These are phyloP conservation scores for Hydnum rufescens DNA, from an alignment of 768 basidiomycete species.

Conservation along the genomic window DNA sequence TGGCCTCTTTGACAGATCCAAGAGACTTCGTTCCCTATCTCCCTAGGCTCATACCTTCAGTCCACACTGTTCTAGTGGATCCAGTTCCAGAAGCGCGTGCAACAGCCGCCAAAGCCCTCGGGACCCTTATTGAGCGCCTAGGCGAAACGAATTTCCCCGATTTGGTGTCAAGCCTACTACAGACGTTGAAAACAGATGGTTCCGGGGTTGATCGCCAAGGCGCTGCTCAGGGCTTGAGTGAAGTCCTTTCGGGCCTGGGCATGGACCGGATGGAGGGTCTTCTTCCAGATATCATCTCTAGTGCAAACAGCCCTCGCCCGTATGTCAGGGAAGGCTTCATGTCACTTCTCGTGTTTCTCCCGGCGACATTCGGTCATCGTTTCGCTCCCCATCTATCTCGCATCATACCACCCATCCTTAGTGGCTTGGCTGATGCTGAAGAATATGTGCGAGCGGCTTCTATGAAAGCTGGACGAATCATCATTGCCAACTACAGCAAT, in stretches of 20 bases:
- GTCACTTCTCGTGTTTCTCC: constrained; percentile 86
- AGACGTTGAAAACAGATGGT: constrained; percentile 78
- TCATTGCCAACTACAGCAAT: constrained; percentile 81
- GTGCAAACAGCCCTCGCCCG: constrained; percentile 71
- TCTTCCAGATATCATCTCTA: constrained; percentile 81
- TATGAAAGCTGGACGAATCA: constrained; percentile 97
- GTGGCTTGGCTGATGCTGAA: constrained; percentile 78
- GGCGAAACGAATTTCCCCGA: constrained; percentile 93
- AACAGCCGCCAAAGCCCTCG: constrained; percentile 90
- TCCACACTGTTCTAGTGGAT: constrained; percentile 83
- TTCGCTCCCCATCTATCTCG: constrained; percentile 93
- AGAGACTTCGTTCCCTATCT: constrained; percentile 93
- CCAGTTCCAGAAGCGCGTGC: constrained; percentile 96
- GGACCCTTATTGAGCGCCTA: constrained; percentile 87
- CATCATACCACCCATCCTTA: constrained; percentile 82
- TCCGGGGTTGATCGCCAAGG: constrained; percentile 95
- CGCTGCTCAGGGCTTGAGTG: constrained; percentile 90
- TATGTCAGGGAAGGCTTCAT: constrained; percentile 97
- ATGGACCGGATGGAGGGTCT: constrained; percentile 92
- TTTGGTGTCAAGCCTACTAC: constrained; percentile 71
- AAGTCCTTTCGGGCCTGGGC: constrained; percentile 89
- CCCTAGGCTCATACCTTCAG: constrained; percentile 68
- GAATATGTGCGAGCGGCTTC: constrained; percentile 94
- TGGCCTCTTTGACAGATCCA: constrained; percentile 72
- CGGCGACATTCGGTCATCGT: constrained; percentile 87